These are phyloP conservation scores for Cynara cardunculus DNA, from an alignment of 129 eudicot genomes.

Conservation along the genomic window DNA sequence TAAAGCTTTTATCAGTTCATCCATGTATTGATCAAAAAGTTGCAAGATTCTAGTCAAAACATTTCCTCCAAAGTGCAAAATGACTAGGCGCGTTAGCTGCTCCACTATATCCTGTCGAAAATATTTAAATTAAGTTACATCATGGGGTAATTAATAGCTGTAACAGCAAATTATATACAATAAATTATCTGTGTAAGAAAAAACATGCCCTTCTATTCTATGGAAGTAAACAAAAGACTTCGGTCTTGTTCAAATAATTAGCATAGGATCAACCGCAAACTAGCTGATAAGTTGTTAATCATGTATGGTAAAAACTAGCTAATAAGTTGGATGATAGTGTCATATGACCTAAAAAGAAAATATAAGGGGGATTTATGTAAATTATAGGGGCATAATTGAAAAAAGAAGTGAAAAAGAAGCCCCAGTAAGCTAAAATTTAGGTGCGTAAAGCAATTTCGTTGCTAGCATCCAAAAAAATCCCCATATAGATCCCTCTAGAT, in stretches of 20 bases:
- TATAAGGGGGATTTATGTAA: not conserved
- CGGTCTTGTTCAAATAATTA: not conserved
- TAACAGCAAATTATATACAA: constrained; percentile 1
- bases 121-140: not conserved
- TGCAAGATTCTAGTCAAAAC: constrained; percentile 60
- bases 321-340: too few relatives aligned
- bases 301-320: too few relatives aligned
- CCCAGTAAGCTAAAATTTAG: not conserved
- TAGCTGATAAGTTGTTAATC: too few relatives aligned
- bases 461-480: not conserved
- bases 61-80: constrained; percentile 86
- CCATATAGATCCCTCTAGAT: not conserved
- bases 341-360: not conserved
- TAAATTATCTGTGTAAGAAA: not conserved
- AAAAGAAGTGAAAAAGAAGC: not conserved
- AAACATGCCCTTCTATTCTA: not conserved
- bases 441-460: constrained; percentile 3
- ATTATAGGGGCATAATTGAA: not conserved
- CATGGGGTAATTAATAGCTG: not conserved
- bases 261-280: not conserved
- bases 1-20: constrained; percentile 76
- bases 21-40: constrained; percentile 88
- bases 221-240: not conserved
- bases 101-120: constrained; percentile 73
- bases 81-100: constrained; percentile 75